These are phyloP conservation scores for Hyphopichia wangnamkhiaoensis DNA, from an alignment of 1,139 yeast genomes.

Conservation along the genomic window DNA sequence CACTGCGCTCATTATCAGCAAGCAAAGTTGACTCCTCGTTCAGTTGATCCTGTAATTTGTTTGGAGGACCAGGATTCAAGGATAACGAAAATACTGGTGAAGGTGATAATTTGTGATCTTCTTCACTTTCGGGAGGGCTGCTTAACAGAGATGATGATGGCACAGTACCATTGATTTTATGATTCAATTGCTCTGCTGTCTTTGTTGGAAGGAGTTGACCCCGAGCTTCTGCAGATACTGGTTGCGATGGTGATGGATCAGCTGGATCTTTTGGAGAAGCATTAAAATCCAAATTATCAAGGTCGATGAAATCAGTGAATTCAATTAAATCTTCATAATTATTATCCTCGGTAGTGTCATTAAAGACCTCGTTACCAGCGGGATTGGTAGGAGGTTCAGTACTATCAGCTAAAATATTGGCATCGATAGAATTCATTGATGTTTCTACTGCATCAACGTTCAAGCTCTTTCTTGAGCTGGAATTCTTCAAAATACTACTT, in stretches of 20 bases:
- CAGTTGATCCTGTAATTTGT: neutral
- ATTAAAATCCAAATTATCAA: slow-evolving; percentile 45
- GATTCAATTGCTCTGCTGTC: neutral
- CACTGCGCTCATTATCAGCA: slow-evolving; percentile 5
- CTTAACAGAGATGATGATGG: slow-evolving; percentile 1
- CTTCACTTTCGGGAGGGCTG: slow-evolving; percentile 11
- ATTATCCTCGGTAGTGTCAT: slow-evolving; percentile 9
- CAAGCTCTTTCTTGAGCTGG: slow-evolving; percentile 10
- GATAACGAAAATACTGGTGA: neutral
- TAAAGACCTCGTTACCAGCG: neutral
- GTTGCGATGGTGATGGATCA: slow-evolving; percentile 1
- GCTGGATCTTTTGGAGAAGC: slow-evolving; percentile 16
- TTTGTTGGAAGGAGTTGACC: no score
- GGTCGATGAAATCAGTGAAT: slow-evolving; percentile 65
- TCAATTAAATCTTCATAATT: slow-evolving; percentile 48
- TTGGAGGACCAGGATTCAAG: neutral
- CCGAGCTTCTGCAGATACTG: no score
- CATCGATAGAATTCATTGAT: slow-evolving; percentile 17
- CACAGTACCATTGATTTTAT: neutral
- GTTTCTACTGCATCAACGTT: slow-evolving; percentile 11
- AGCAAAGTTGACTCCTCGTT: slow-evolving; percentile 6
- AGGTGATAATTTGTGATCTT: slow-evolving; percentile 5
- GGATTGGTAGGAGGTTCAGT: slow-evolving; percentile 1
- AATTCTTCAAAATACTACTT: slow-evolving; percentile 52
- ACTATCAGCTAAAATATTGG: slow-evolving; percentile 9